phyloP scores from a whole-genome alignment of 2,329 filamentous ascomycete species.

The Chaetothyriales sp. region DNA sequence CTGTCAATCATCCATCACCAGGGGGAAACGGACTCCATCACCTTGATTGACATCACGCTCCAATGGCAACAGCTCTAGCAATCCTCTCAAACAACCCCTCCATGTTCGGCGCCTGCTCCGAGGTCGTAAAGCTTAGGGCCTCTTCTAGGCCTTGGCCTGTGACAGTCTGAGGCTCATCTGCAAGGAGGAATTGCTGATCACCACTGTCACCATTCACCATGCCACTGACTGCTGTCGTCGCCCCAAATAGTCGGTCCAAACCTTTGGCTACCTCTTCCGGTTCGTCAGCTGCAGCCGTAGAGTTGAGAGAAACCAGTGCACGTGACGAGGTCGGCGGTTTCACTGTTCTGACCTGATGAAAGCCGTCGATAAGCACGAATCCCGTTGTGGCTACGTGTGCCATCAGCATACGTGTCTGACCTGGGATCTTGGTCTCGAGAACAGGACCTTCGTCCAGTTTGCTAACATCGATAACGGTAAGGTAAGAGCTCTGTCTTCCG shows the following conservation, averaged over 20 bases:
- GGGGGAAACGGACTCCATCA: no score
- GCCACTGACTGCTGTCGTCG: background rate
- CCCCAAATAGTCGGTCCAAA: slow-evolving; percentile 9
- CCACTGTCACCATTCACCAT: background rate
- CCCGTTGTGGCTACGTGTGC: slow-evolving; percentile 7
- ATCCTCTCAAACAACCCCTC: slow-evolving; percentile 14
- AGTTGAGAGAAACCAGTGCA: background rate
- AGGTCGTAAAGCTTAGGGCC: slow-evolving; percentile 9
- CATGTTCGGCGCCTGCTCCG: slow-evolving; percentile 8
- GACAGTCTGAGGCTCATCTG: background rate
- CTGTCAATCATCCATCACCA: no score
- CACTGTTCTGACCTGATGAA: slow-evolving; percentile 3
- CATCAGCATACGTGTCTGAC: slow-evolving; percentile 6
- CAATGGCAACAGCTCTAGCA: background rate
- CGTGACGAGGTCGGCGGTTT: slow-evolving; percentile 1
- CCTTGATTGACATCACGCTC: no score
- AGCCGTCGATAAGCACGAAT: slow-evolving; percentile 11
- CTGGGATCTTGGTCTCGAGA: slow-evolving; percentile 4
- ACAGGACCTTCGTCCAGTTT: slow-evolving; percentile 2
- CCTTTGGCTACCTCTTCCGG: slow-evolving; percentile 7
- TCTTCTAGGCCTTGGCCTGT: slow-evolving; percentile 3
- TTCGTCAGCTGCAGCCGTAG: background rate
- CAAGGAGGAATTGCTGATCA: background rate
- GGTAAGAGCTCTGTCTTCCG: slow-evolving; percentile 1
- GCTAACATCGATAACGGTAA: slow-evolving; percentile 4